Evolutionary conservation across 2,329 filamentous ascomycete species (phyloP), one percentile per base, ranked within the genome.

Genomic region (Tolypocladium inflatum): DNA sequence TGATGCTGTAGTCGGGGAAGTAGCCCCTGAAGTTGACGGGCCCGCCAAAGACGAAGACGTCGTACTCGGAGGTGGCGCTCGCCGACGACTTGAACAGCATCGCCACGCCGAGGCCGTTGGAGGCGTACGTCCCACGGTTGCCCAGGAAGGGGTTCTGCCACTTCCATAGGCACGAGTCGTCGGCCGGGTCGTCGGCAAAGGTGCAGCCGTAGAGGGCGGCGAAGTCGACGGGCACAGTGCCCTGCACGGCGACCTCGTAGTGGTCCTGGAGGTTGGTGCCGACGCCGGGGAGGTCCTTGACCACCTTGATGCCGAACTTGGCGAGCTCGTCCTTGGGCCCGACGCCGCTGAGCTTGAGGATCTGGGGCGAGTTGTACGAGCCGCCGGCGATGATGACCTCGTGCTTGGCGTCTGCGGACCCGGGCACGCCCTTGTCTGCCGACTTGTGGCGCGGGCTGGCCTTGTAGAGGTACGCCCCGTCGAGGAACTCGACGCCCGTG

Each of bases 271-370:
- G 60, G 68, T 86, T 86, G 43, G 74, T 77, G 35, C 85, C 86
- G 13, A 89, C 84, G 53, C 83, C 85, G 0, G 83, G 84, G 1
- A 85, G 74, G 65, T 88, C 76, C 3, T 73, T 70, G 50, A 85
- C 65, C 10, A 84, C 74, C 1, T 75, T 70, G 60, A 87, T 85
- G 26, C 72, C 68, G 64, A 79, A 65, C 38, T 62, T 61, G 39
- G 64, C 52, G 19, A 78, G 70, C 64, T 78, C 73, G 1, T 61
- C 66, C n/a, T 64, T 67, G 11, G 74, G 70, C 2, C 78, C 77
- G 55, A 80, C 66, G 26, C 77, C 78, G 38, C 72, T 76, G 15
- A 78, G 70, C 67, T 78, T 76, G 19, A 80, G 72, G 56, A 80
- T 67, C 56, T 77, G 71, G 9, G 77, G 78, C 1, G 73, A 74